These are phyloP conservation scores for Kazachstania kunashirensis DNA, from an alignment of 805 yeast genomes.

Conservation along the genomic window DNA sequence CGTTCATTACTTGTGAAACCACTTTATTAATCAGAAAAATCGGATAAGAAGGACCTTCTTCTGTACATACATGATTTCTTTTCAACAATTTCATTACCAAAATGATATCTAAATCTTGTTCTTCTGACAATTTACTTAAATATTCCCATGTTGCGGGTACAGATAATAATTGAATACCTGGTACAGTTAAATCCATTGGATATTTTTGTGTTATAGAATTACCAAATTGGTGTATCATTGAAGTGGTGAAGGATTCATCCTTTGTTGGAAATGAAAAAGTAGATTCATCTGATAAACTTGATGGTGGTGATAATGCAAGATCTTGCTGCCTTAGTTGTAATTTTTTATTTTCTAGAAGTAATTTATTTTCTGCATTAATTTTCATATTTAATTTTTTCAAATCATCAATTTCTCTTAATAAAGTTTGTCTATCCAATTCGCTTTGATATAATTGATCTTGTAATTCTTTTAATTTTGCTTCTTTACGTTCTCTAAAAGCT, in stretches of 20 bases:
- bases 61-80: constrained; percentile 70
- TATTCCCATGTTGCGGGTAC: constrained; percentile 81
- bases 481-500: constrained; percentile 77
- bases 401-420: constrained; percentile 40
- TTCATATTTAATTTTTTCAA: constrained; percentile 46
- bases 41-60: constrained; percentile 43
- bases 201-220: neutral
- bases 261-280: constrained; percentile 25
- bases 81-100: constrained; percentile 47
- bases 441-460: constrained; percentile 48
- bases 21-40: constrained; percentile 13
- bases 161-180: constrained; percentile 45
- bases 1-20: constrained; percentile 5
- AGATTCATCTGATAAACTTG: neutral
- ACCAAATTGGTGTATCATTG: constrained; percentile 5
- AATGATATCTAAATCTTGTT: constrained; percentile 42
- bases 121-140: constrained; percentile 42
- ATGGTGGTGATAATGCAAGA: constrained; percentile 1
- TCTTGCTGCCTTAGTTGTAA: neutral
- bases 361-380: constrained; percentile 56
- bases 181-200: constrained; percentile 2
- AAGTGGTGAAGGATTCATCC: constrained; percentile 21
- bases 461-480: constrained; percentile 57
- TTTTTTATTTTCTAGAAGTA: constrained; percentile 22
- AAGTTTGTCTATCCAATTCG: constrained; percentile 43